Evolutionary conservation across 2,329 filamentous ascomycete genomes (phyloP).

Genomic region (Fusarium chaquense): DNA sequence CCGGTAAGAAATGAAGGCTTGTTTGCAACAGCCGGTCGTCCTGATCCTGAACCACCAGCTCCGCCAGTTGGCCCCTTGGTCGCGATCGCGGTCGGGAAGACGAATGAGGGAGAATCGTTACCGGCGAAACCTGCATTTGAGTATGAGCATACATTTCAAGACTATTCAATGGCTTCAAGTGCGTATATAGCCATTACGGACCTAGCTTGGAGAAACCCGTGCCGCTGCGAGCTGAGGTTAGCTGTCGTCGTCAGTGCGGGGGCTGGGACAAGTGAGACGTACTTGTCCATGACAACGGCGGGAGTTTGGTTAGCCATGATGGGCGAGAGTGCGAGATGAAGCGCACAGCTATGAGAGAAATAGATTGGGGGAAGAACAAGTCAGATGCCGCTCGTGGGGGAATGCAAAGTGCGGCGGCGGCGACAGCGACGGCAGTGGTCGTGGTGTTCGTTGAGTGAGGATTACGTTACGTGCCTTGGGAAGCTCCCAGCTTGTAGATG

Average conservation of each 20-base stretch:
- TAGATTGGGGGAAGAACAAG: slow-evolving; percentile 18
- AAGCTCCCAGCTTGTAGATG: slow-evolving; percentile 46
- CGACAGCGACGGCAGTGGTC: slow-evolving; percentile 24
- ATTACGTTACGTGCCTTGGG: slow-evolving; percentile 48
- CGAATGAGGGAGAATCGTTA: slow-evolving; percentile 98
- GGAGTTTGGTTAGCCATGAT: slow-evolving; percentile 97
- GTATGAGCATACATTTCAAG: slow-evolving; percentile 43
- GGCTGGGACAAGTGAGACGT: slow-evolving; percentile 63
- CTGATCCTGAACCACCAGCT: slow-evolving; percentile 81
- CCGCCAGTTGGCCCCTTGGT: slow-evolving; percentile 84
- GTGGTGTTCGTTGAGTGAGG: slow-evolving; percentile 42
- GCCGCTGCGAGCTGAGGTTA: slow-evolving; percentile 73
- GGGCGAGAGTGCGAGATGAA: slow-evolving; percentile 41
- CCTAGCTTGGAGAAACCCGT: slow-evolving; percentile 99
- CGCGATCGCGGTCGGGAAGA: slow-evolving; percentile 98
- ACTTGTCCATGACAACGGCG: slow-evolving; percentile 99
- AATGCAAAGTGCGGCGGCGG: slow-evolving; percentile 41
- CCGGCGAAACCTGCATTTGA: slow-evolving; percentile 85
- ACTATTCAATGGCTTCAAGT: slow-evolving; percentile 16
- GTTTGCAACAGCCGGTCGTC: slow-evolving; percentile 89
- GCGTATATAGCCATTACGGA: slow-evolving; percentile 59
- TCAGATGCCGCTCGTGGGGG: slow-evolving; percentile 30
- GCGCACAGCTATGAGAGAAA: slow-evolving; percentile 34
- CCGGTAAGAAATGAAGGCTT: slow-evolving; percentile 96
- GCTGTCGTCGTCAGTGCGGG: slow-evolving; percentile 46